Base-by-base conservation (phyloP, 345 rosid species). In the Salix koriyanagi region DNA sequence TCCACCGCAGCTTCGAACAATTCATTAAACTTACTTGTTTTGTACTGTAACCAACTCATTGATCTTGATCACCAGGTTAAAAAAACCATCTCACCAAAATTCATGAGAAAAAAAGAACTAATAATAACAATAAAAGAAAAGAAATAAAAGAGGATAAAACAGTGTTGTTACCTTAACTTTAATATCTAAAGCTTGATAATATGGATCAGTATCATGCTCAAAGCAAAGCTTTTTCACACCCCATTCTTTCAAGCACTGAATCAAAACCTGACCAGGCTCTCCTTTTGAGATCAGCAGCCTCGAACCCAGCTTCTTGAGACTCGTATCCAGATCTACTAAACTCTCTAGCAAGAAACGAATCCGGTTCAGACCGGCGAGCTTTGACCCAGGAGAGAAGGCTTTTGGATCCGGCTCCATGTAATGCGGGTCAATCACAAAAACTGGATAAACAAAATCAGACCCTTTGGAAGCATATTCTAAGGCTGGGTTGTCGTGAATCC, bases 401-500 rank as follows among this genome's bases (percentile, higher is more conserved):
- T 60, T 79, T 0, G 89, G 91, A 79, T 90, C 97, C 4, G 91
- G 90, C 25, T 87, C 79, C 99, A 91, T 93, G 87, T 89, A 95
- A 79, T 86, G 96, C 61, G 94, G 97, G 85, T 93, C 97, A 69
- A 95, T 87, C 48, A 93, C 93, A 77, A 93, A 93, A 42, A 95
- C 87, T 68, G 97, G 99, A 76, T 89, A 95, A 42, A 95, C 75
- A 42, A 76, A 80, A 6, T 32, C 36, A 54, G 93, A 76, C 5
- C 82, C 85, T 36, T 77, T 86, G 6, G 92, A 83, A 54, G 99
- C 96, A 77, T 83, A 82, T 65, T 85, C 84, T 37, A 95, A 88
- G 44, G 97, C 97, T 60, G 99, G 97, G 82, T 95, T 95, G 83
- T 95, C 97, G 84, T 95, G 99, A 82, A 95, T 48, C 71, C 97